These are phyloP conservation scores for Phaffia rhodozyma DNA, from an alignment of 1,284 basidiomycete species.

Conservation along the genomic window DNA sequence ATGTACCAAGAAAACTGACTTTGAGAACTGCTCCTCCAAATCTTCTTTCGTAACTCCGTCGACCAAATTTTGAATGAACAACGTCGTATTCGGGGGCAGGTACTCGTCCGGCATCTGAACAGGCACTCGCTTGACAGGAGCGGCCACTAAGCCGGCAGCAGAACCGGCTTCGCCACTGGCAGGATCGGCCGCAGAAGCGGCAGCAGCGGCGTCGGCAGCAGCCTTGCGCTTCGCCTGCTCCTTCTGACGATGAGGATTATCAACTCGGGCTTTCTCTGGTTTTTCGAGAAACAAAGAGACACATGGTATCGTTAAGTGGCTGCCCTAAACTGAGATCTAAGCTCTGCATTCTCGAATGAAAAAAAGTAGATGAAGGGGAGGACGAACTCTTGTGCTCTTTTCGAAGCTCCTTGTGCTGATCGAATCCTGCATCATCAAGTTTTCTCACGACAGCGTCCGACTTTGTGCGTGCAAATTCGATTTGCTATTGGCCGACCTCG, in stretches of 20 bases:
- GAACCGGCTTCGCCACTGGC: slow-evolving; percentile 58
- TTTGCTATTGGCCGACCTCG: slow-evolving; percentile 49
- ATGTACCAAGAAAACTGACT: slow-evolving; percentile 43
- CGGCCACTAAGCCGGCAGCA: slow-evolving; percentile 33
- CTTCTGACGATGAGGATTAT: slow-evolving; percentile 77
- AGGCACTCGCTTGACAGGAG: slow-evolving; percentile 39
- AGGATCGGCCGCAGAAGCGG: slow-evolving; percentile 37
- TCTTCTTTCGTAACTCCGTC: slow-evolving; percentile 74
- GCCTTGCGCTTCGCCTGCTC: slow-evolving; percentile 65
- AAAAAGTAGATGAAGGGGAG: neutral
- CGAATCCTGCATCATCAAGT: slow-evolving; percentile 52
- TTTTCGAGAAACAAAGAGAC: neutral
- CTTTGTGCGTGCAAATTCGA: slow-evolving; percentile 75
- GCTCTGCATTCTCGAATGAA: neutral
- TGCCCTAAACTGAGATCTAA: no score
- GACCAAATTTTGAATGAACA: slow-evolving; percentile 95
- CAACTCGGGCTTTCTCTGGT: slow-evolving; percentile 61
- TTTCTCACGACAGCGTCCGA: slow-evolving; percentile 80
- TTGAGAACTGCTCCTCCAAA: slow-evolving; percentile 73
- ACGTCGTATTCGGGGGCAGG: slow-evolving; percentile 95
- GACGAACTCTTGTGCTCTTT: slow-evolving; percentile 67
- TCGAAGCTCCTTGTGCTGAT: slow-evolving; percentile 60
- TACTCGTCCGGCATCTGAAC: slow-evolving; percentile 99
- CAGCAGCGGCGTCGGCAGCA: slow-evolving; percentile 55
- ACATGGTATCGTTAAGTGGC: neutral